Percentiles rank a stretch among this genome's conserved stretches.
phyloP scores from a whole-genome alignment of 129 eudicot genomes.

The Pseudognaphalium luteoalbum region DNA sequence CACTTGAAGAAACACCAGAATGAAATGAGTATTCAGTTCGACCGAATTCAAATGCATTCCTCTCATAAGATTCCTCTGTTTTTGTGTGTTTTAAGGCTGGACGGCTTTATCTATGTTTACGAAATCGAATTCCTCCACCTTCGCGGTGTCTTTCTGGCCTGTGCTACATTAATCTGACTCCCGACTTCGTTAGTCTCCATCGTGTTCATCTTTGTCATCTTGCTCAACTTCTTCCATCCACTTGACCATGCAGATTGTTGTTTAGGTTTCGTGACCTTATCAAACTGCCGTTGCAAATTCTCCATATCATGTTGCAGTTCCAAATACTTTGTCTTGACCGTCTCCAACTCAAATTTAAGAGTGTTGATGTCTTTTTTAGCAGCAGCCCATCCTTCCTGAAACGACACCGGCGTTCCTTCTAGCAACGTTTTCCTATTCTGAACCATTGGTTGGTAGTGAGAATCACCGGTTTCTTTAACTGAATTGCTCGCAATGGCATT shows the following conservation, averaged over 20 bases:
- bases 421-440: constrained; percentile 75
- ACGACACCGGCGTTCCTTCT: constrained; percentile 94
- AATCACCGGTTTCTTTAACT: constrained; percentile 62
- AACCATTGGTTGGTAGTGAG: constrained; percentile 80
- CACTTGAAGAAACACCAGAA: background rate
- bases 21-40: constrained; percentile 14
- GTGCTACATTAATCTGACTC: constrained; percentile 45
- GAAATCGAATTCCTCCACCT: constrained; percentile 98
- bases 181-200: constrained; percentile 54
- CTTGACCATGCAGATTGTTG: constrained; percentile 78
- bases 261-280: constrained; percentile 65
- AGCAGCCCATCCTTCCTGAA: constrained; percentile 95
- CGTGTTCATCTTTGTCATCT: constrained; percentile 55
- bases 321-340: constrained; percentile 68
- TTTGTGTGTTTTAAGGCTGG: background rate
- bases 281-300: constrained; percentile 73
- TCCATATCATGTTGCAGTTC: constrained; percentile 92
- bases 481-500: constrained; percentile 70
- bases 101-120: constrained; percentile 5
- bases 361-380: constrained; percentile 94
- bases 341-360: constrained; percentile 83
- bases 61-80: background rate
- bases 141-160: constrained; percentile 70
- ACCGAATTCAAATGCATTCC: background rate
- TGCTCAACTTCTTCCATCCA: constrained; percentile 92